Percentiles rank a stretch among this genome's conserved stretches.
Evolutionary conservation across 225 moss, liverwort and hornwort species (phyloP).

Genomic region (Pseudisothecium myosuroides): DNA sequence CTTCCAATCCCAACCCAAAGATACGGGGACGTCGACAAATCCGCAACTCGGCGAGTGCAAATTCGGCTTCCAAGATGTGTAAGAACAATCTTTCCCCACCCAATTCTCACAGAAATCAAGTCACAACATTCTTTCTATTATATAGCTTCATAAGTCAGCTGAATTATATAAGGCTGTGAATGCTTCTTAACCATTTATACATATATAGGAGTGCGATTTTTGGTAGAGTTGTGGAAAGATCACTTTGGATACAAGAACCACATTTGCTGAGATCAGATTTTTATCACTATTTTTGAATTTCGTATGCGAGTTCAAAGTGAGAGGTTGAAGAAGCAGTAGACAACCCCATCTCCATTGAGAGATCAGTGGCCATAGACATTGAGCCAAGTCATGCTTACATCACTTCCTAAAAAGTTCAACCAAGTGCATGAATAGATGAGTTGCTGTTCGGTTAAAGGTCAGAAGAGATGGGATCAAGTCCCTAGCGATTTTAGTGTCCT

Average conservation of each 20-base stretch:
- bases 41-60: constrained; percentile 15
- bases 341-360: neutral
- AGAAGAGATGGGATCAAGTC: neutral
- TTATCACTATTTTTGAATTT: neutral
- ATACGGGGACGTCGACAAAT: neutral
- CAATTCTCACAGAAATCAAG: neutral
- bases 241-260: neutral
- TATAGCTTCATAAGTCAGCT: neutral
- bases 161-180: neutral
- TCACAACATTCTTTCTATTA: neutral
- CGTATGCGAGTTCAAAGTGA: neutral
- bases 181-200: neutral
- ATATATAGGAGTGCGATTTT: neutral
- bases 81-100: neutral
- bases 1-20: neutral
- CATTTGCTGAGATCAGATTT: neutral
- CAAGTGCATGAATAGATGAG: neutral
- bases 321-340: neutral
- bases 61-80: constrained; percentile 51
- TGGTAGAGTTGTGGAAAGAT: neutral
- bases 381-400: neutral
- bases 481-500: neutral
- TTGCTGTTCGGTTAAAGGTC: neutral
- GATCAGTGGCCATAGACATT: neutral
- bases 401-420: neutral